phyloP scores from a whole-genome alignment of 176 grass and related monocot species.

The Oryza glaberrima region DNA sequence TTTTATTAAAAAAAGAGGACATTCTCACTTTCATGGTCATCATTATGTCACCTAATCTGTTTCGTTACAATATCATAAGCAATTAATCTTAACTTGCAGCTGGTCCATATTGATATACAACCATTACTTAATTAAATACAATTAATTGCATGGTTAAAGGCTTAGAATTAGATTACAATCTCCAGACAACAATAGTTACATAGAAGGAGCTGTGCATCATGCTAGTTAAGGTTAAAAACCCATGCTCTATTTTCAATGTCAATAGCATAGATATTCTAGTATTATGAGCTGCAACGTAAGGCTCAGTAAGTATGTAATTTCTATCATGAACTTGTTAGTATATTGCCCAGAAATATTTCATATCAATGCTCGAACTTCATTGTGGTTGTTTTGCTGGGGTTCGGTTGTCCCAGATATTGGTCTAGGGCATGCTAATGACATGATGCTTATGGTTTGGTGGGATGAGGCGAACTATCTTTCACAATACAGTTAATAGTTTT shows the following conservation, averaged over 20 bases:
- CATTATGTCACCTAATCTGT: neutral
- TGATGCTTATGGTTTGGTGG: neutral
- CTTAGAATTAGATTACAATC: neutral
- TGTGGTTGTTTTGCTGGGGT: neutral
- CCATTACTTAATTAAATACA: constrained; percentile 20
- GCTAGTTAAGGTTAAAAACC: constrained; percentile 21
- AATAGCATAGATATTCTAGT: constrained; percentile 17
- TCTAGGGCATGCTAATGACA: constrained; percentile 16
- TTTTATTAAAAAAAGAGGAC: neutral
- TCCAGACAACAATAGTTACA: constrained; percentile 11
- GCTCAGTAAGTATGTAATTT: constrained; percentile 7
- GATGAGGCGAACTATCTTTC: neutral
- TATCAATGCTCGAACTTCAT: neutral
- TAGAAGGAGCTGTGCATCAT: neutral
- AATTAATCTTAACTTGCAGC: neutral
- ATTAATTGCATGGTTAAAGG: neutral
- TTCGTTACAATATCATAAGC: constrained; percentile 16
- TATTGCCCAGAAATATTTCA: neutral
- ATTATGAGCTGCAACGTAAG: constrained; percentile 12
- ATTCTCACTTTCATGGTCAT: neutral
- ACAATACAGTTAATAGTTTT: too few species aligned
- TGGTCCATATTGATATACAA: constrained; percentile 15
- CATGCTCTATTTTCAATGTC: neutral
- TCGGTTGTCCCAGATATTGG: constrained; percentile 19
- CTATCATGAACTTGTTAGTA: constrained; percentile 11